Evolutionary conservation across 2,329 filamentous ascomycete genomes (phyloP), one percentile per base, ranked within the genome.

Genomic region (Piedraia hortae): DNA sequence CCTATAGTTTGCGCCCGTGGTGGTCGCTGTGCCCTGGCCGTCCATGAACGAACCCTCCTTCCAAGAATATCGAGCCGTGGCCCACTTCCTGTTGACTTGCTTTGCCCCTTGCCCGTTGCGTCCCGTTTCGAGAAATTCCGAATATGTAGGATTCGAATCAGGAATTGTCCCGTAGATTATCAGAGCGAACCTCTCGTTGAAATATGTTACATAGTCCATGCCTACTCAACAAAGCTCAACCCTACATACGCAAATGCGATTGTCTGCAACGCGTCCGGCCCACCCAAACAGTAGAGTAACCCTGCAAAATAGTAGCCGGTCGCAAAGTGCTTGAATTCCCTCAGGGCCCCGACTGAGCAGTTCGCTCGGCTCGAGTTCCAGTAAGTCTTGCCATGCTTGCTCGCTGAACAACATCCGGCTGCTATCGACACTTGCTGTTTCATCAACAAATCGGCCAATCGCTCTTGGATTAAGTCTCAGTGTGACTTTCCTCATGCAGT

Each of bases 261-360:
- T 37, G 10, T 38, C 39, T 16, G 36, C 36, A 15, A 31, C 34
- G 19, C 28, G 35, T 24, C 36, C 36, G 10, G 45, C 47, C 53
- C 60, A 57, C 1, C 56, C 61, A 34, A 67, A 61, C 4, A 54
- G 46, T 31, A 66, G 29, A 9, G 53, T 60, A 5, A 62, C 32
- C 9, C 59, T 47, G 21, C 57, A 38, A 29, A 54, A 62, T 8
- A 54, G 23, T 21, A 64, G 32, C 3, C 54, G 42, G 28, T 56
- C 49, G 30, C 65, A 56, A 4, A 64, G 35, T 19, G 47, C 44
- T 24, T 43, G 43, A n/a, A 62, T 28, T 10, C 45, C 42, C 7
- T 53, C 46, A 0, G 36, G 26, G 7, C 40, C 27, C 11, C 43
- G 34, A 5, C 26, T 28, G 3, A 51, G 50, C 41, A 62, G 31